Conservation (phyloP, 2,329 filamentous ascomycete species). For the Oidium heveae region DNA sequence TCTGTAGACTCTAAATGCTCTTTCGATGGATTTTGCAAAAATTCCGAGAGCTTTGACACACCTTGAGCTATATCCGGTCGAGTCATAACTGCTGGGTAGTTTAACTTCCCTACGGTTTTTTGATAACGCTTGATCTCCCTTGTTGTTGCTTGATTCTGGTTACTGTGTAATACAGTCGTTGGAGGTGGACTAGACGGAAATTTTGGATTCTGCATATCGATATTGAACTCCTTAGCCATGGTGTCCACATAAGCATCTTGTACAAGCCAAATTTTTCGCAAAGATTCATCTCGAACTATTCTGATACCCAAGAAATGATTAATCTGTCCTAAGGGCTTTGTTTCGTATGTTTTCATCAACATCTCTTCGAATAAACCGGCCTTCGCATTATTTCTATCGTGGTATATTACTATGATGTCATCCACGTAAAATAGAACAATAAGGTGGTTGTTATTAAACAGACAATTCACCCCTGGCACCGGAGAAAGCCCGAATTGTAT, state of each 20-base stretch:
- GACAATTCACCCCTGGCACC: slow-evolving; percentile 1
- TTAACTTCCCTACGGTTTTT: background rate
- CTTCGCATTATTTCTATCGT: background rate
- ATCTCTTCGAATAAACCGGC: background rate
- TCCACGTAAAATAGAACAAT: too few species aligned
- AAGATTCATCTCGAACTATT: background rate
- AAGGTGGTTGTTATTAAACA: background rate
- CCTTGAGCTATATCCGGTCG: background rate
- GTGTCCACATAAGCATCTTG: background rate
- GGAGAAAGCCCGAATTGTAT: background rate
- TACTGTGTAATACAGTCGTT: too few species aligned
- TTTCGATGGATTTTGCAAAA: background rate
- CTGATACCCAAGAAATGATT: background rate
- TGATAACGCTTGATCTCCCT: background rate
- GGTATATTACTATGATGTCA: too few species aligned
- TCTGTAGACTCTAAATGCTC: background rate
- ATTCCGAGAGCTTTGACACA: background rate
- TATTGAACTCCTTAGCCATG: background rate
- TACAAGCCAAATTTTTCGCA: background rate
- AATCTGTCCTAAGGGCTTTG: background rate
- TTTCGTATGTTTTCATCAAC: background rate
- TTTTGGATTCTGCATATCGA: background rate
- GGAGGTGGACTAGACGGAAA: background rate
- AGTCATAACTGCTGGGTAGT: background rate
- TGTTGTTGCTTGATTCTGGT: background rate